Evolutionary conservation across 179 eudicot genomes (phyloP).

Genomic region (Carnegiea gigantea): DNA sequence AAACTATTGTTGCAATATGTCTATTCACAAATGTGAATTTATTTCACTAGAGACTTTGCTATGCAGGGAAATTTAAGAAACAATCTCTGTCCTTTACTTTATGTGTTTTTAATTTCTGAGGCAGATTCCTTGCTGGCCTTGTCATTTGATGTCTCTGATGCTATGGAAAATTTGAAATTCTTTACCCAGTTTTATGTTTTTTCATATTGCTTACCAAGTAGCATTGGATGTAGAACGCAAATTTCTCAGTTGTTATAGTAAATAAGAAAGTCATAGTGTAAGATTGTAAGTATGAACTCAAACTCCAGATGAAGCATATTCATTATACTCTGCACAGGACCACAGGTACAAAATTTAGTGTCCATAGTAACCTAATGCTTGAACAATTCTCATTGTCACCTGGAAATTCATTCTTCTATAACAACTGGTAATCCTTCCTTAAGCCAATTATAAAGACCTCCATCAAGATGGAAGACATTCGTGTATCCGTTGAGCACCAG

Average conservation of each 20-base stretch:
- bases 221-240: slow-evolving; percentile 16
- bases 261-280: slow-evolving; percentile 14
- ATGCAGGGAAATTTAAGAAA: too few relatives aligned
- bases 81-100: neutral
- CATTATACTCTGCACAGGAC: slow-evolving; percentile 24
- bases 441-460: slow-evolving; percentile 83
- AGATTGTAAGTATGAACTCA: slow-evolving; percentile 11
- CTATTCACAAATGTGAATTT: too few relatives aligned
- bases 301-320: slow-evolving; percentile 21
- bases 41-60: too few relatives aligned
- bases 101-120: neutral
- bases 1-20: too few relatives aligned
- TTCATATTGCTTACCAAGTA: slow-evolving; percentile 1
- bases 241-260: slow-evolving; percentile 26
- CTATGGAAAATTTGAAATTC: neutral
- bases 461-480: slow-evolving; percentile 90
- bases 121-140: neutral
- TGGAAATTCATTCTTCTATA: slow-evolving; percentile 45
- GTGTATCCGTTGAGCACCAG: slow-evolving; percentile 83
- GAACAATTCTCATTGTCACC: slow-evolving; percentile 9
- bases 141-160: neutral
- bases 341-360: slow-evolving; percentile 30
- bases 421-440: slow-evolving; percentile 77
- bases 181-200: neutral
- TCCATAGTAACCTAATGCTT: slow-evolving; percentile 20